phyloP scores from a whole-genome alignment of 495 filamentous ascomycete species.

The Schizothecium vesticola region DNA sequence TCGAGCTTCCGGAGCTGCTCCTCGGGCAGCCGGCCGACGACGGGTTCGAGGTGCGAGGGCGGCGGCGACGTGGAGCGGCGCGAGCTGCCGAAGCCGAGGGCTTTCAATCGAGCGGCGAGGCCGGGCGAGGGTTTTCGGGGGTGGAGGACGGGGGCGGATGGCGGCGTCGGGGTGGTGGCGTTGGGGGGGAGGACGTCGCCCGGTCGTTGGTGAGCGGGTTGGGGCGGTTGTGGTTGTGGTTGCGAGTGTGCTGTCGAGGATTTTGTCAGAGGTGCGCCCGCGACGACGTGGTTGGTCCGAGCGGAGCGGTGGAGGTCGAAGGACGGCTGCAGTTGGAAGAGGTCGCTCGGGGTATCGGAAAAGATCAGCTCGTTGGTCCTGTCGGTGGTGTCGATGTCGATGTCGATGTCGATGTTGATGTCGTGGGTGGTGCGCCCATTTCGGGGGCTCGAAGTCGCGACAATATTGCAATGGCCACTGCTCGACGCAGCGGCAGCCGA shows the following conservation, averaged over 20 bases:
- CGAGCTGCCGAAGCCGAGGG: slow-evolving; percentile 54
- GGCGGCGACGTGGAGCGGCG: slow-evolving; percentile 38
- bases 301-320: slow-evolving; percentile 17
- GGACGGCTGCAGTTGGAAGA: slow-evolving; percentile 31
- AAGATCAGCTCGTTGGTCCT: slow-evolving; percentile 33
- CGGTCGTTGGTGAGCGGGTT: slow-evolving; percentile 9
- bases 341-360: slow-evolving; percentile 36
- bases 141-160: slow-evolving; percentile 23
- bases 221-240: slow-evolving; percentile 9
- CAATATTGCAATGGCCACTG: slow-evolving; percentile 20
- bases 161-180: slow-evolving; percentile 15
- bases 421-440: slow-evolving; percentile 18
- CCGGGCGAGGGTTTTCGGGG: slow-evolving; percentile 62
- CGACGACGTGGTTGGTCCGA: slow-evolving; percentile 12
- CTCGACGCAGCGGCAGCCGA: slow-evolving; percentile 24
- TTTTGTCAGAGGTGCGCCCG: no score
- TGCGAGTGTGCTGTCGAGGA: slow-evolving; percentile 5
- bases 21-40: slow-evolving; percentile 73
- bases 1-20: slow-evolving; percentile 66
- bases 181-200: slow-evolving; percentile 13
- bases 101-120: slow-evolving; percentile 70
- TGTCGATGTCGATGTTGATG: neutral
- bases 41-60: slow-evolving; percentile 38
- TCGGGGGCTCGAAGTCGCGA: slow-evolving; percentile 9
- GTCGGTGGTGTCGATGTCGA: neutral